Percentiles rank a stretch among this genome's conserved stretches.
phyloP scores from a whole-genome alignment of 73 alveolate species.

The Symbiodinium natans region DNA sequence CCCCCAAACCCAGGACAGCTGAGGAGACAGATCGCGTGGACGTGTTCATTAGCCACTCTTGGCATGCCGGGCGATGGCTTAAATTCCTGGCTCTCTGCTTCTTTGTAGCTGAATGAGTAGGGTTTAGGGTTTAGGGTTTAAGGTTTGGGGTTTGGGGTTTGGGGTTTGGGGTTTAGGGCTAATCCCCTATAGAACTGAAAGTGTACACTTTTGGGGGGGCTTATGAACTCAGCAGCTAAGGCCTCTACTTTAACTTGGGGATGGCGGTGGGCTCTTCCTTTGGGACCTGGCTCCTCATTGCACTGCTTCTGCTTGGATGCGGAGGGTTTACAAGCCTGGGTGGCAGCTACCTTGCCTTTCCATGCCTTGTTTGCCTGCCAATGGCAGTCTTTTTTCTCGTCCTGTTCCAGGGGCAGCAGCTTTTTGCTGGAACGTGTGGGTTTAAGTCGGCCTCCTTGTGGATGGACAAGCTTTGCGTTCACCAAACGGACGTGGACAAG shows the following conservation, averaged over 20 bases:
- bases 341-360: neutral
- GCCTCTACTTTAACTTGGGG: constrained; percentile 20
- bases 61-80: too few relatives aligned
- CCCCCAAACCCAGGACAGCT: too few relatives aligned
- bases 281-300: neutral
- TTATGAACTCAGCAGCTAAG: too few relatives aligned
- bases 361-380: neutral
- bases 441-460: neutral
- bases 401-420: constrained; percentile 6
- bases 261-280: neutral
- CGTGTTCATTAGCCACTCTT: too few relatives aligned
- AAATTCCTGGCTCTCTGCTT: too few relatives aligned
- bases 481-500: constrained; percentile 6
- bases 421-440: neutral
- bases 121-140: too few relatives aligned
- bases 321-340: constrained; percentile 22
- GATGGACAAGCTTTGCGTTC: constrained; percentile 25
- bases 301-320: neutral
- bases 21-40: too few relatives aligned
- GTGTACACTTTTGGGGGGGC: too few relatives aligned
- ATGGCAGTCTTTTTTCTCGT: neutral
- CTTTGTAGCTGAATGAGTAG: too few relatives aligned
- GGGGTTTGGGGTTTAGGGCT: too few relatives aligned
- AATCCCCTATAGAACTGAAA: too few relatives aligned
- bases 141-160: too few relatives aligned